Base-by-base conservation (phyloP, 2,329 filamentous ascomycete genomes). In the Microthyrium microscopicum region DNA sequence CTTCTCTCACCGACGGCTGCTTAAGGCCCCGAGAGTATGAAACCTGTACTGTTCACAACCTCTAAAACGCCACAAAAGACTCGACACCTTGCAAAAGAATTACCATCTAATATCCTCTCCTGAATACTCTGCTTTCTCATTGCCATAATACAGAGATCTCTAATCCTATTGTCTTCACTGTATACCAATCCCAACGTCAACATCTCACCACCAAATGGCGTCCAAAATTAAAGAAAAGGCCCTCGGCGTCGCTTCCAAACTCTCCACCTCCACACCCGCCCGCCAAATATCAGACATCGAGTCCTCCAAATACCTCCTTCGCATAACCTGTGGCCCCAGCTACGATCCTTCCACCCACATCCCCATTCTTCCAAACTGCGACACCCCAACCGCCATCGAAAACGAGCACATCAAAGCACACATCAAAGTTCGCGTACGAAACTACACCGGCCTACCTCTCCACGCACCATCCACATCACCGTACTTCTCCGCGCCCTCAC, bases 241-340 rank as follows among this genome's bases (percentile, higher is more conserved):
- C 7, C 8, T 16, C 15, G 17, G 17, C 9, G 26, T 9, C 13
- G 26, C 26, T 12, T 29, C 26, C 11, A 29, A 29, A 8, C 11
- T 29, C 8, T 9, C 26, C 12, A 7, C 26, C 26, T 12, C 12
- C 9, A 29, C 17, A 9, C 9, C 26, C 12, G 26, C 12, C 17
- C 9, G 8, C 26, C 26, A 8, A 8, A n/a, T n/a, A n/a, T 8
- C 8, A 8, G 18, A 31, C 1, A 31, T 31, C 29, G 29, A 31
- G 29, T 16, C 13, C 18, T 24, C 20, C 22, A 33, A 80, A 43
- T 93, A 89, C 54, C 68, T 81, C 32, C 66, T 95, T 40, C 71
- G 70, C 43, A 75, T 94, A 35, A 91, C 83, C 0, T 82, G 82
- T 1, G 87, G 87, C 2, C 66, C 79, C 2, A 62, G 62, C 42